Percentiles rank a stretch among this genome's conserved stretches.
Conservation (phyloP, 73 alveolate species). For the Paramecium biaurelia region DNA sequence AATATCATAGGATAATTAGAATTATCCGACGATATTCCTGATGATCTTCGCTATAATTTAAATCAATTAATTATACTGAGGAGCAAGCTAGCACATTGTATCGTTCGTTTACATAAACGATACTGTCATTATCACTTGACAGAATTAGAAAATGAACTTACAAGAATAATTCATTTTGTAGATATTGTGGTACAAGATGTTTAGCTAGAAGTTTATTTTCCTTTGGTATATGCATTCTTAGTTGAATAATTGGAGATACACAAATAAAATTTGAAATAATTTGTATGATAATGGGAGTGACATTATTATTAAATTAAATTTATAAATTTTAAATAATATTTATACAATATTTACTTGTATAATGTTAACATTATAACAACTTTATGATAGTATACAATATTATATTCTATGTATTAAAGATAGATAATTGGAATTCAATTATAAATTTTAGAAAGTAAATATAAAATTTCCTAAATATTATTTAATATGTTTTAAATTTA, state of each 20-base stretch:
- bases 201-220: background rate
- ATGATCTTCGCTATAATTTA: background rate
- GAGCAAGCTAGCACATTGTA: slow-evolving; percentile 20
- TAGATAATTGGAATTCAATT: background rate
- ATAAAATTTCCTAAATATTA: no score
- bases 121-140: background rate
- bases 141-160: background rate
- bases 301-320: background rate
- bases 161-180: background rate
- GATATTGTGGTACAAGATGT: background rate
- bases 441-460: no score
- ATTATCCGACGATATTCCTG: background rate
- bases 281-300: background rate
- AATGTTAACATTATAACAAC: background rate
- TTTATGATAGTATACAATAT: background rate
- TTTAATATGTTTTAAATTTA: no score
- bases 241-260: background rate
- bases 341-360: background rate
- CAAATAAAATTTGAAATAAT: background rate
- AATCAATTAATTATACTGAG: slow-evolving; percentile 5
- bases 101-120: background rate
- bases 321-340: background rate
- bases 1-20: background rate
- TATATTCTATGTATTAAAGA: background rate
- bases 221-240: background rate